These are phyloP conservation scores for Mycosphaerella sp. DNA, from an alignment of 2,329 filamentous ascomycete species.

Conservation along the genomic window DNA sequence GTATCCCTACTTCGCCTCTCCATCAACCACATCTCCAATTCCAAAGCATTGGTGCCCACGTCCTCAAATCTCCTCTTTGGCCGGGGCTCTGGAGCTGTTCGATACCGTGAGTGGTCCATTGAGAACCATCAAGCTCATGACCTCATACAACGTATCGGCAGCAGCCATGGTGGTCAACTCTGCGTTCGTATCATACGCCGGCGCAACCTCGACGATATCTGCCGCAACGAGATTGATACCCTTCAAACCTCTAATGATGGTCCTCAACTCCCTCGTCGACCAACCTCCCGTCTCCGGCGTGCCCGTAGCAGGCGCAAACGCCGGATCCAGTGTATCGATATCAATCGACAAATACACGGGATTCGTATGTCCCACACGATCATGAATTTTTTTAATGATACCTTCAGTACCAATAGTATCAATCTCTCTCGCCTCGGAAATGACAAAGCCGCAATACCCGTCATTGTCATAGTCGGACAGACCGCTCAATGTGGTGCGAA, in stretches of 20 bases:
- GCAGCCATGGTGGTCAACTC: slow-evolving; percentile 79
- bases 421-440: slow-evolving; percentile 68
- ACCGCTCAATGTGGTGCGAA: slow-evolving; percentile 73
- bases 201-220: slow-evolving; percentile 87
- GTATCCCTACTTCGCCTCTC: not conserved
- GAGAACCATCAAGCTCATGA: slow-evolving; percentile 72
- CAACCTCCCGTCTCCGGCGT: slow-evolving; percentile 72
- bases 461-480: slow-evolving; percentile 79
- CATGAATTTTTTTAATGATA: slow-evolving; percentile 70
- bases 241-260: slow-evolving; percentile 63
- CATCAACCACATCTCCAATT: not conserved
- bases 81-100: slow-evolving; percentile 16
- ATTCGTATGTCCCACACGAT: slow-evolving; percentile 58
- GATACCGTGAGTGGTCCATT: slow-evolving; percentile 58
- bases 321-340: slow-evolving; percentile 82
- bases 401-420: slow-evolving; percentile 61
- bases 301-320: slow-evolving; percentile 68
- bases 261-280: slow-evolving; percentile 65
- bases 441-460: slow-evolving; percentile 76
- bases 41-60: not conserved
- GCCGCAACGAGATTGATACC: slow-evolving; percentile 68
- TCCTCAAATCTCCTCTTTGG: slow-evolving; percentile 21
- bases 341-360: slow-evolving; percentile 80
- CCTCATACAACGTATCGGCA: slow-evolving; percentile 77
- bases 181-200: slow-evolving; percentile 72